Evolutionary conservation across 805 yeast genomes (phyloP).

Genomic region (Helenozyma baotianmanensis): DNA sequence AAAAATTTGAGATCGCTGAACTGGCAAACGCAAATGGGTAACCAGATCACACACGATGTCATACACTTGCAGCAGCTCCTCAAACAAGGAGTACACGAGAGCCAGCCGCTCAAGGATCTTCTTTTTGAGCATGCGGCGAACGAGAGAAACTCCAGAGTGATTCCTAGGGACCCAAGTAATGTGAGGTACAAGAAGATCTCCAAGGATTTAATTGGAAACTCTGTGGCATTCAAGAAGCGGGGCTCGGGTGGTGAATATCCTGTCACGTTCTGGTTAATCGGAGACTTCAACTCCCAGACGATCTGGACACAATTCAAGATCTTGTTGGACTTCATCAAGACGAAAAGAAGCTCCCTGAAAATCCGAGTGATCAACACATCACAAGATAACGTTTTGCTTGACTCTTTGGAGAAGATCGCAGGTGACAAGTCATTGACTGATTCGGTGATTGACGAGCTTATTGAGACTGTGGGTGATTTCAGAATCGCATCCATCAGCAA

Average conservation of each 20-base stretch:
- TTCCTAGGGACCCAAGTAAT: constrained; percentile 31
- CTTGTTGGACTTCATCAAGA: constrained; percentile 22
- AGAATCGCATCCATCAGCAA: constrained; percentile 7
- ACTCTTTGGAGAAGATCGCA: constrained; percentile 2
- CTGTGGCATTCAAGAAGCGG: constrained; percentile 17
- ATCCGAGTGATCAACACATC: constrained; percentile 30
- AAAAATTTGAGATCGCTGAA: constrained; percentile 42
- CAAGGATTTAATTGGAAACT: constrained; percentile 20
- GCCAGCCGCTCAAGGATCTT: constrained; percentile 30
- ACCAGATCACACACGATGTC: constrained; percentile 54
- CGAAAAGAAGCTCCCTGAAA: constrained; percentile 29
- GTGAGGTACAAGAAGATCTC: constrained; percentile 29
- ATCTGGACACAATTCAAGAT: constrained; percentile 43
- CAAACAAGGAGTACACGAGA: constrained; percentile 18
- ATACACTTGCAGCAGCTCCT: constrained; percentile 24
- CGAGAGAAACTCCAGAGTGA: constrained; percentile 41
- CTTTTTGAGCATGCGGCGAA: constrained; percentile 40
- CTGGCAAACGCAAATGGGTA: constrained; percentile 54
- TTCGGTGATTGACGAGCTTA: constrained; percentile 50
- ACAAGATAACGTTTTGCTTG: constrained; percentile 1
- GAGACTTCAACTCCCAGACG: constrained; percentile 42
- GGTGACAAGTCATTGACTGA: constrained; percentile 23
- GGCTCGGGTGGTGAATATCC: constrained; percentile 35
- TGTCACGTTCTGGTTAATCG: constrained; percentile 51
- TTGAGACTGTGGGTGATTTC: constrained; percentile 6